Percentiles rank a stretch among this genome's conserved stretches.
These are phyloP conservation scores for Xerocomus minutiporus DNA, from an alignment of 1,284 basidiomycete species.

Conservation along the genomic window DNA sequence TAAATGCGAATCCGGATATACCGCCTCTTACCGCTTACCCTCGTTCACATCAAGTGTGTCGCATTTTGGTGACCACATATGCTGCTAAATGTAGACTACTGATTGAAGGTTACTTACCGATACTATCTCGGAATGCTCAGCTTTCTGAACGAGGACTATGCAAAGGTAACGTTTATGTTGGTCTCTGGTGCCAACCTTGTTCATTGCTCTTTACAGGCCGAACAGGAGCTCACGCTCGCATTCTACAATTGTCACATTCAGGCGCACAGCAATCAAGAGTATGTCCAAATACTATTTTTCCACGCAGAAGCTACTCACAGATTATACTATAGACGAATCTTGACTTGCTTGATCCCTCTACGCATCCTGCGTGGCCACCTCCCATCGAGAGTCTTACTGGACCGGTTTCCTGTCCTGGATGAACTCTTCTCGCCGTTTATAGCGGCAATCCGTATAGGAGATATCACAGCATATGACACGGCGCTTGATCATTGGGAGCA, in stretches of 20 bases:
- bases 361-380: conserved; percentile 83
- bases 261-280: conserved; percentile 79
- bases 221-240: conserved; percentile 77
- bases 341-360: conserved; percentile 87
- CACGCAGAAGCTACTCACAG: background rate
- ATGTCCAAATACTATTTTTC: conserved; percentile 28
- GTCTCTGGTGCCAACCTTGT: background rate
- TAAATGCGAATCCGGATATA: conserved; percentile 81
- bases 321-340: conserved; percentile 59
- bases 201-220: conserved; percentile 49
- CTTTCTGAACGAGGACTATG: conserved; percentile 90
- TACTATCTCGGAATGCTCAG: conserved; percentile 94
- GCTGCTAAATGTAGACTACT: conserved; percentile 12
- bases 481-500: conserved; percentile 66
- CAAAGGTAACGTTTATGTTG: conserved; percentile 47
- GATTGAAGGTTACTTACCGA: conserved; percentile 72
- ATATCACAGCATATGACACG: conserved; percentile 77
- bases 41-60: conserved; percentile 76
- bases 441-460: conserved; percentile 68
- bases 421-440: conserved; percentile 81
- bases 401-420: conserved; percentile 67
- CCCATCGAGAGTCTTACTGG: conserved; percentile 65
- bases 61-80: conserved; percentile 9
- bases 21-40: conserved; percentile 77
- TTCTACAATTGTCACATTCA: conserved; percentile 74